Evolutionary conservation across 305 asterid species (phyloP).

Genomic region (Fraxinus velutina): DNA sequence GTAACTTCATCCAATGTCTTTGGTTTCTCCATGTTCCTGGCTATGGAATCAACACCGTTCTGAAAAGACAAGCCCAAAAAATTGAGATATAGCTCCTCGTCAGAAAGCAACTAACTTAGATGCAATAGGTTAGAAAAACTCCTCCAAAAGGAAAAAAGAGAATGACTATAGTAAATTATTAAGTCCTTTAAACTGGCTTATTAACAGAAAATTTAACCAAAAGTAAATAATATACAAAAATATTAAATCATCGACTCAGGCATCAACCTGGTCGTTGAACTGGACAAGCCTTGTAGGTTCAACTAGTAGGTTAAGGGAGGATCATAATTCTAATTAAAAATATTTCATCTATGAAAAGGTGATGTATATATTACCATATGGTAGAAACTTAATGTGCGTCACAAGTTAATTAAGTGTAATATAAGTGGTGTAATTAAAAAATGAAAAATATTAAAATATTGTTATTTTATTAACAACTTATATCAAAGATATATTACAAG

Average conservation of each 20-base stretch:
- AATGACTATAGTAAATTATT: background rate
- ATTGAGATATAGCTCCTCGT: slow-evolving; percentile 5
- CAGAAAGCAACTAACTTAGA: slow-evolving; percentile 8
- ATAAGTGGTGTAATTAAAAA: background rate
- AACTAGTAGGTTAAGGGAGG: background rate
- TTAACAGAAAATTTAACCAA: background rate
- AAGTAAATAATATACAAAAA: background rate
- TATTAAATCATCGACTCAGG: background rate
- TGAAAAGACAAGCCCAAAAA: slow-evolving; percentile 31
- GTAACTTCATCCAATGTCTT: slow-evolving; percentile 66
- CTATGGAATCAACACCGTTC: slow-evolving; percentile 83
- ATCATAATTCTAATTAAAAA: background rate
- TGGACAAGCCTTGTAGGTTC: background rate
- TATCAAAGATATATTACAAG: background rate
- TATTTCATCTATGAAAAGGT: background rate
- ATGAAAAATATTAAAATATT: background rate
- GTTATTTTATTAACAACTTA: background rate
- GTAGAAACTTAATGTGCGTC: background rate
- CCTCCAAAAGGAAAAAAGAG: background rate
- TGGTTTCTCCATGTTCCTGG: slow-evolving; percentile 86
- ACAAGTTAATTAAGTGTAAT: background rate
- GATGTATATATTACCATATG: background rate
- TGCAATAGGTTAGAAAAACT: background rate
- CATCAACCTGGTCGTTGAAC: background rate
- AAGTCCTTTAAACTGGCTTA: background rate